Percentiles rank a stretch among this genome's conserved stretches.
phyloP scores from a whole-genome alignment of 2,329 filamentous ascomycete species.

The Zarea fungicola region DNA sequence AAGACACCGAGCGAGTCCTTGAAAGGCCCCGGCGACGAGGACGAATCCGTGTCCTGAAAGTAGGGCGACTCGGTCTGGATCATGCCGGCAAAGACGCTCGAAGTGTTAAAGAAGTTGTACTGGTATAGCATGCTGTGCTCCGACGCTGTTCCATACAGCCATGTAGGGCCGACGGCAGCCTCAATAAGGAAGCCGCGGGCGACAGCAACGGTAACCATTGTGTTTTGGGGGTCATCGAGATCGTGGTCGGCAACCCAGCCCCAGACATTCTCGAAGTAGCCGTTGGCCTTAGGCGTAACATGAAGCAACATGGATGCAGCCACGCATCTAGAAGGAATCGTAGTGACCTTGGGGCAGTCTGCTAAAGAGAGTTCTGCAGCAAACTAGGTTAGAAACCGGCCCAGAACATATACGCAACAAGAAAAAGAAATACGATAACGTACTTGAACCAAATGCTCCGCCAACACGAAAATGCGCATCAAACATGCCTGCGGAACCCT shows the following conservation, averaged over 20 bases:
- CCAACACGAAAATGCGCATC: constrained; percentile 20
- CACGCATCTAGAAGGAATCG: constrained; percentile 48
- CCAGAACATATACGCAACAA: constrained; percentile 37
- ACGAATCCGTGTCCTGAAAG: constrained; percentile 39
- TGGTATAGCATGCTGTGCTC: constrained; percentile 48
- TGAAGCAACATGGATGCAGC: constrained; percentile 51
- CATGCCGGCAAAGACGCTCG: constrained; percentile 51
- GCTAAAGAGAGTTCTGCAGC: constrained; percentile 62
- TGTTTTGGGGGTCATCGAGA: constrained; percentile 13
- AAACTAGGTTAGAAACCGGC: constrained; percentile 22
- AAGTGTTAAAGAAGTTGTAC: constrained; percentile 42
- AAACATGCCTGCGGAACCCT: constrained; percentile 35
- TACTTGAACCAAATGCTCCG: constrained; percentile 4
- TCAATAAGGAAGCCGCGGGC: constrained; percentile 26
- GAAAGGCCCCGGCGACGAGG: neutral
- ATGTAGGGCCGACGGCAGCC: constrained; percentile 21
- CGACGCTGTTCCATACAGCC: constrained; percentile 39
- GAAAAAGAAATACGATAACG: constrained; percentile 42
- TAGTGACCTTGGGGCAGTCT: constrained; percentile 50
- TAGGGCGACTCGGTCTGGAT: constrained; percentile 67
- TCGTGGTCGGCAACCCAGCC: constrained; percentile 62
- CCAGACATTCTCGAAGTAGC: constrained; percentile 48
- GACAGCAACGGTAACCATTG: constrained; percentile 28
- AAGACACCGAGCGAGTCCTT: neutral
- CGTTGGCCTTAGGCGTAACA: constrained; percentile 38